These are phyloP conservation scores for Spiraea crenata DNA, from an alignment of 331 rosid genomes.

Conservation along the genomic window DNA sequence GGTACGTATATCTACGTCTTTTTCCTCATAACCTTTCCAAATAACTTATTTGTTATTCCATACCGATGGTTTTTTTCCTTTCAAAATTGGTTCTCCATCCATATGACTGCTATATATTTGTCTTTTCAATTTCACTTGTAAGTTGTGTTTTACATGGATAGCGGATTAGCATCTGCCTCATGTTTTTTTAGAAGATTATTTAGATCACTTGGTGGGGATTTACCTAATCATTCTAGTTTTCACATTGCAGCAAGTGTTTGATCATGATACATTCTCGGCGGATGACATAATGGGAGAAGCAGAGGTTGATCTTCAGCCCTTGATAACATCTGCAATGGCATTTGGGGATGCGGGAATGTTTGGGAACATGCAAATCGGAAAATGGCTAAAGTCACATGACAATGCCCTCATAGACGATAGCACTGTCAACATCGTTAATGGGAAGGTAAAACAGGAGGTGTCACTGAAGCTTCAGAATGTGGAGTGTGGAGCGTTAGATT, in stretches of 20 bases:
- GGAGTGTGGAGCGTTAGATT: constrained; percentile 73
- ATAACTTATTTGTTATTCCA: not conserved
- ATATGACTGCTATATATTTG: not conserved
- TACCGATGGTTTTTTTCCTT: not conserved
- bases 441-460: constrained; percentile 68
- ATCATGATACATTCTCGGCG: constrained; percentile 76
- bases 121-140: not conserved
- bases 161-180: not conserved
- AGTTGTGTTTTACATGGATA: not conserved
- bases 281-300: constrained; percentile 98
- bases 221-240: constrained; percentile 15
- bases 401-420: constrained; percentile 80
- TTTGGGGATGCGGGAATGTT: constrained; percentile 87
- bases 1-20: constrained; percentile 50
- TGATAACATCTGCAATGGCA: constrained; percentile 89
- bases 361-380: constrained; percentile 91
- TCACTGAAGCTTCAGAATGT: constrained; percentile 81
- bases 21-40: constrained; percentile 1
- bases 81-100: no score
- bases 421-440: constrained; percentile 61
- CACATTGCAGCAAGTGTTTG: constrained; percentile 71
- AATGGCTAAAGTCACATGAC: constrained; percentile 89
- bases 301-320: constrained; percentile 83
- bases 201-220: not conserved
- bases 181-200: not conserved